Evolutionary conservation across 805 yeast species (phyloP).

Genomic region (Ogataea thermomethanolica): DNA sequence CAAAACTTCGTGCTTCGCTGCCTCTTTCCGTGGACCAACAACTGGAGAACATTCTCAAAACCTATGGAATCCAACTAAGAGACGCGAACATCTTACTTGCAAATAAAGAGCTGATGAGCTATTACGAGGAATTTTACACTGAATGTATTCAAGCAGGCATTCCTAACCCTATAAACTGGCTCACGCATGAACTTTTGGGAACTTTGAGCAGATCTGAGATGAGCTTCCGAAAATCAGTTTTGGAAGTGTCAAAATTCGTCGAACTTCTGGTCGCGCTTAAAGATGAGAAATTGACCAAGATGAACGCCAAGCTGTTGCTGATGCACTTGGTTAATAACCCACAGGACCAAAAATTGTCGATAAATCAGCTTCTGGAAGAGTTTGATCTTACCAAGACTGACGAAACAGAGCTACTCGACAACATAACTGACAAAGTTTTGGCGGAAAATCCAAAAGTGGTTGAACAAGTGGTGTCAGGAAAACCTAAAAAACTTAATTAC

Average conservation of each 20-base stretch:
- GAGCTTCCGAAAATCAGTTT: constrained; percentile 29
- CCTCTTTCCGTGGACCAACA: constrained; percentile 65
- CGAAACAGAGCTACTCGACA: constrained; percentile 31
- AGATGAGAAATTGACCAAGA: constrained; percentile 48
- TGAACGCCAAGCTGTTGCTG: constrained; percentile 65
- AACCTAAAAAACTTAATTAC: constrained; percentile 62
- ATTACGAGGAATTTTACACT: constrained; percentile 46
- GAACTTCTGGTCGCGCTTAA: constrained; percentile 53
- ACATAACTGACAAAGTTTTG: constrained; percentile 36
- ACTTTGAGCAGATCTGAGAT: constrained; percentile 50
- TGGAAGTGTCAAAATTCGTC: constrained; percentile 45
- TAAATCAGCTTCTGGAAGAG: constrained; percentile 49
- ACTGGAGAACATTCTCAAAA: constrained; percentile 44
- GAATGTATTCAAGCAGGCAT: constrained; percentile 32
- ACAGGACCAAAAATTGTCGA: constrained; percentile 32
- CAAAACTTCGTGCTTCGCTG: constrained; percentile 37
- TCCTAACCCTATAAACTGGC: constrained; percentile 64
- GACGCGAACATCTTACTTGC: constrained; percentile 71
- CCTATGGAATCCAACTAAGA: constrained; percentile 58
- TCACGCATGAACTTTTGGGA: constrained; percentile 78
- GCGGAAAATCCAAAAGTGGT: constrained; percentile 51
- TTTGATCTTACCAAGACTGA: constrained; percentile 45
- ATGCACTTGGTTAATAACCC: constrained; percentile 55
- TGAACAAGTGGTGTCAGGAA: constrained; percentile 47
- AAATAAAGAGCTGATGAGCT: constrained; percentile 45